These are phyloP conservation scores for Cladophialophora exuberans DNA, from an alignment of 2,329 filamentous ascomycete genomes.

Conservation along the genomic window DNA sequence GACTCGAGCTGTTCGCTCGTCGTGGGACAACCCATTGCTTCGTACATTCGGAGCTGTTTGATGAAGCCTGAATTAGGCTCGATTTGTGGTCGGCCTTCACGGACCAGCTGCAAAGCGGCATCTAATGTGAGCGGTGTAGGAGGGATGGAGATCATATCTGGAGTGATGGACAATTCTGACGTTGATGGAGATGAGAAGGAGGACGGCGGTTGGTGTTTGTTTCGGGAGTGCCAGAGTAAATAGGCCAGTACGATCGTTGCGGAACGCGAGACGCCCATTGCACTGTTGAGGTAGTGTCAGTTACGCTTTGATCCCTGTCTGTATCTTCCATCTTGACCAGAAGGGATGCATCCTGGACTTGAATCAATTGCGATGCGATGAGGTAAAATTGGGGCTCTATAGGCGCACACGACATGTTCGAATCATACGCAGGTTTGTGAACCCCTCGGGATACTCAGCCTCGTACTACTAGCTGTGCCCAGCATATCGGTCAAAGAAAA, in stretches of 20 bases:
- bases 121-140: constrained; percentile 50
- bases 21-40: constrained; percentile 79
- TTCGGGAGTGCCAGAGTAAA: constrained; percentile 62
- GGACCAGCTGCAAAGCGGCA: constrained; percentile 69
- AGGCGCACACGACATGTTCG: too few species aligned
- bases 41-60: constrained; percentile 83
- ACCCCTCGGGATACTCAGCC: too few species aligned
- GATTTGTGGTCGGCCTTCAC: constrained; percentile 72
- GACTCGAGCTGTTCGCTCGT: constrained; percentile 59
- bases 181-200: neutral
- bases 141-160: constrained; percentile 47
- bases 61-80: constrained; percentile 94
- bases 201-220: constrained; percentile 6
- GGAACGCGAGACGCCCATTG: constrained; percentile 94
- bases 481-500: too few species aligned
- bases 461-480: too few species aligned
- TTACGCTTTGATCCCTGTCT: neutral
- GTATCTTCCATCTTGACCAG: too few species aligned
- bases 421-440: too few species aligned
- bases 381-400: too few species aligned
- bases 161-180: constrained; percentile 41
- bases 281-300: constrained; percentile 61
- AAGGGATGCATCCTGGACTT: too few species aligned
- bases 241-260: constrained; percentile 84
- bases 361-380: too few species aligned